A percentile compares a stretch with the other conserved stretches of the same genome.
phyloP scores from a whole-genome alignment of 164 flowering plant species.

The Santalum album region DNA sequence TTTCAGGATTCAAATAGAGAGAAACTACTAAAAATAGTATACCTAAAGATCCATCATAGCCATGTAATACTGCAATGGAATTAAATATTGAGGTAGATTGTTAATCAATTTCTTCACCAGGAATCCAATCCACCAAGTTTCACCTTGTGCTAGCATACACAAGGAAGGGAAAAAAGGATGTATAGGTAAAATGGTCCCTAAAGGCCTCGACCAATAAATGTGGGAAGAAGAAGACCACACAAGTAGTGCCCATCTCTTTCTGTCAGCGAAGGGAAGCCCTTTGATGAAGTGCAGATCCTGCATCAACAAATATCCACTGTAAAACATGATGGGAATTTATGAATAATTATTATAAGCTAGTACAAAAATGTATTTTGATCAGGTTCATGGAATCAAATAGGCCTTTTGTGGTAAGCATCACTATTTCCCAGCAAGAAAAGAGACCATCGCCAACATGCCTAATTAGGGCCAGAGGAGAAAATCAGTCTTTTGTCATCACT shows the following conservation, averaged over 20 bases:
- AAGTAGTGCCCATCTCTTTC: slow-evolving; percentile 17
- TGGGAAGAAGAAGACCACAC: slow-evolving; percentile 4
- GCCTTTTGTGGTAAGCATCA: too few species aligned
- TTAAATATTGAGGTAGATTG: slow-evolving; percentile 30
- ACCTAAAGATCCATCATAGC: slow-evolving; percentile 49
- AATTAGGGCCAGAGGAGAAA: too few species aligned
- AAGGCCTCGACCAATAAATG: slow-evolving; percentile 15
- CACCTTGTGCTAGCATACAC: too few species aligned
- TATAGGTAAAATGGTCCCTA: slow-evolving; percentile 15
- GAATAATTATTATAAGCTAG: too few species aligned
- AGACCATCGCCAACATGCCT: too few species aligned
- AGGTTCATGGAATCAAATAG: too few species aligned
- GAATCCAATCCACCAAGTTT: background rate
- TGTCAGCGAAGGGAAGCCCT: slow-evolving; percentile 17
- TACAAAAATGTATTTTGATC: too few species aligned
- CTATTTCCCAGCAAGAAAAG: too few species aligned
- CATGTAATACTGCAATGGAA: slow-evolving; percentile 42
- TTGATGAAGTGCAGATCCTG: slow-evolving; percentile 19
- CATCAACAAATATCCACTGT: slow-evolving; percentile 17
- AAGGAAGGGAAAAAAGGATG: too few species aligned
- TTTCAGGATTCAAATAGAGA: too few species aligned
- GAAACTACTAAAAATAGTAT: background rate
- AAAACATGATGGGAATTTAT: too few species aligned
- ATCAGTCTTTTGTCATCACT: too few species aligned
- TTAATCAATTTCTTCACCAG: slow-evolving; percentile 41